A percentile compares a stretch with the other conserved stretches of the same genome.
Evolutionary conservation across 2,329 filamentous ascomycete species (phyloP).

Genomic region (Trichophyton verrucosum): DNA sequence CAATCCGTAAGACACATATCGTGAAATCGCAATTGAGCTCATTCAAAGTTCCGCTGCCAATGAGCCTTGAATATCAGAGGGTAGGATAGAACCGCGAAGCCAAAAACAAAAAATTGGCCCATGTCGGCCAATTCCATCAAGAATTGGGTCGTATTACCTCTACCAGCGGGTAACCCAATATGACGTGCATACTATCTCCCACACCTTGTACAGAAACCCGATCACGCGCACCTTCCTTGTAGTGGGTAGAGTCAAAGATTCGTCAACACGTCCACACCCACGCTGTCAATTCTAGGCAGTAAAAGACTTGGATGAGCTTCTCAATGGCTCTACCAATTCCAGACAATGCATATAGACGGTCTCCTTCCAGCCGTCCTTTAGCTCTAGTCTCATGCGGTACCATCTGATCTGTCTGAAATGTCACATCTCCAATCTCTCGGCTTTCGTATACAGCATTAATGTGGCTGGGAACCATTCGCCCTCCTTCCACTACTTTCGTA

Average conservation of each 20-base stretch:
- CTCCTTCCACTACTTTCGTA: background rate
- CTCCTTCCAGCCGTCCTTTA: background rate
- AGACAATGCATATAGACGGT: background rate
- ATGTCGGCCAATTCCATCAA: background rate
- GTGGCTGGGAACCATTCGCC: background rate
- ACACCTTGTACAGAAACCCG: constrained; percentile 6
- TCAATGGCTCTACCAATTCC: background rate
- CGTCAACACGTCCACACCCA: background rate
- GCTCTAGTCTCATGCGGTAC: background rate
- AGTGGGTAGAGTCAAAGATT: background rate
- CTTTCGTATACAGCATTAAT: background rate
- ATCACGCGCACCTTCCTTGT: constrained; percentile 3
- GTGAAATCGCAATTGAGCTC: background rate
- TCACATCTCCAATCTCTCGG: background rate
- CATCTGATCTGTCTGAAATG: constrained; percentile 2
- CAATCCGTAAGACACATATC: background rate
- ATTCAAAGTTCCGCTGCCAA: background rate
- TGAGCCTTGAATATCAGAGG: background rate
- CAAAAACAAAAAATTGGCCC: background rate
- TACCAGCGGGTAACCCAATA: background rate
- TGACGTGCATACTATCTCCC: constrained; percentile 1
- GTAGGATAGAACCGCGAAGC: background rate
- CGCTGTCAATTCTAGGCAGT: background rate
- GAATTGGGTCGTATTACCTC: constrained; percentile 3
- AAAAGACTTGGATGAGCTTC: background rate